Conservation (phyloP, 2,329 filamentous ascomycete genomes). For the Beauveria bassiana region DNA sequence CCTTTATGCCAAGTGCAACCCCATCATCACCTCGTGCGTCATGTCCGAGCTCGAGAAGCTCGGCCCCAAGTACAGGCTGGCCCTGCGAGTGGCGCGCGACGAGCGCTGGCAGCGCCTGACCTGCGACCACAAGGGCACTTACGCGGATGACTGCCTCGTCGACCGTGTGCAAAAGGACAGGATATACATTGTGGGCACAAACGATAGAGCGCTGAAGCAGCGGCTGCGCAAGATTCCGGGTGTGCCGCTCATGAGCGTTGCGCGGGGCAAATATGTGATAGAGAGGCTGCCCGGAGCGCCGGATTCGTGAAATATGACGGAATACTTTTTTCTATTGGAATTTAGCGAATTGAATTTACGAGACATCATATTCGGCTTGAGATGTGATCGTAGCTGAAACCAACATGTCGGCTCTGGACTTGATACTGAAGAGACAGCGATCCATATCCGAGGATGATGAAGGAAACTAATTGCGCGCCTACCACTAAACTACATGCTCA, state of each 20-base stretch:
- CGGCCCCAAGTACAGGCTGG: conserved; percentile 80
- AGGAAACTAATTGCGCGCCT: neutral
- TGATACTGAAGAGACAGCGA: neutral
- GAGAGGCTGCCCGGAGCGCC: conserved; percentile 83
- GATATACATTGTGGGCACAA: conserved; percentile 72
- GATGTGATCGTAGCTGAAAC: neutral
- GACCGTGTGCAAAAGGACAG: conserved; percentile 66
- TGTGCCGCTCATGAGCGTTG: conserved; percentile 72
- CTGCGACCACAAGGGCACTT: conserved; percentile 82
- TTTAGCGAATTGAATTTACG: conserved; percentile 3
- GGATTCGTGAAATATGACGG: conserved; percentile 33
- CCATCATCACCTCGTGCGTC: conserved; percentile 71
- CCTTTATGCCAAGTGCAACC: conserved; percentile 83
- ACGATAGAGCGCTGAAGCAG: conserved; percentile 73
- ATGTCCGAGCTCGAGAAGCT: conserved; percentile 86
- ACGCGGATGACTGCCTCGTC: conserved; percentile 77
- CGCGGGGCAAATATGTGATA: conserved; percentile 86
- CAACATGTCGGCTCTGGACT: neutral
- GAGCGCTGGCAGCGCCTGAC: conserved; percentile 78
- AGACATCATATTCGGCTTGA: neutral
- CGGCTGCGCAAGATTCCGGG: conserved; percentile 65
- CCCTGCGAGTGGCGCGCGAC: conserved; percentile 77
- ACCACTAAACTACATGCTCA: too few species aligned
- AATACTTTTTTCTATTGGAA: neutral
- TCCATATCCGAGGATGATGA: neutral